A percentile compares a stretch with the other conserved stretches of the same genome.
phyloP scores from a whole-genome alignment of 2,329 filamentous ascomycete species.

The Bipolaris zeicola region DNA sequence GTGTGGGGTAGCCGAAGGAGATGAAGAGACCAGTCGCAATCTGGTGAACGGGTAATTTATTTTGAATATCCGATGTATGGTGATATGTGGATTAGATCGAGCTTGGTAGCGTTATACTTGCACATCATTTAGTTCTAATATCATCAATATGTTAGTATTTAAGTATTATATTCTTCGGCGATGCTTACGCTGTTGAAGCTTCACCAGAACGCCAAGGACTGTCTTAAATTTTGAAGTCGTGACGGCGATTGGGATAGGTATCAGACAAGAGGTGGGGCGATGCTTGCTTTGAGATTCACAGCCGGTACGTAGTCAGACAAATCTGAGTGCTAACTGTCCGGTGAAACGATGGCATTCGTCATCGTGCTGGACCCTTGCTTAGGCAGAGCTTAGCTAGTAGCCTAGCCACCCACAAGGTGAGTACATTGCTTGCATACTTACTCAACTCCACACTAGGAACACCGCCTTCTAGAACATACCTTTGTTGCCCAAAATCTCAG shows the following conservation, averaged over 20 bases:
- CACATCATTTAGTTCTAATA: neutral
- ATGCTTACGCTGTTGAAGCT: neutral
- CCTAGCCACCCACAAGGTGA: conserved; percentile 3
- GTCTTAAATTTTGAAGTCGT: neutral
- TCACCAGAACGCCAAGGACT: neutral
- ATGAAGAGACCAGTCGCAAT: conserved; percentile 1
- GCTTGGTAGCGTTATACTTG: neutral
- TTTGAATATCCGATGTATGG: too few species aligned
- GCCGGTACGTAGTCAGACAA: neutral
- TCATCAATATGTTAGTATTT: neutral
- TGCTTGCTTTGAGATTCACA: neutral
- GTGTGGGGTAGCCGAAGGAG: conserved; percentile 63
- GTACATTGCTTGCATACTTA: conserved; percentile 6
- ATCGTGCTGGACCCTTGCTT: conserved; percentile 23
- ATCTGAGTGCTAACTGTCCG: neutral
- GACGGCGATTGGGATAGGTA: too few species aligned
- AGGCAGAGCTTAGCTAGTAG: conserved; percentile 21
- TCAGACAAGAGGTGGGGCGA: neutral
- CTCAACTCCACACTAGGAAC: conserved; percentile 21
- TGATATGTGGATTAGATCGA: neutral
- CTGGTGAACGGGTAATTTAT: neutral
- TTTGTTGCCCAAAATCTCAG: neutral
- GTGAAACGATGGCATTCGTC: conserved; percentile 10
- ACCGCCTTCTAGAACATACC: conserved; percentile 8
- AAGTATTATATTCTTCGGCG: neutral